Conservation (phyloP, 2,329 filamentous ascomycete species). For the Talaromyces sp. region DNA sequence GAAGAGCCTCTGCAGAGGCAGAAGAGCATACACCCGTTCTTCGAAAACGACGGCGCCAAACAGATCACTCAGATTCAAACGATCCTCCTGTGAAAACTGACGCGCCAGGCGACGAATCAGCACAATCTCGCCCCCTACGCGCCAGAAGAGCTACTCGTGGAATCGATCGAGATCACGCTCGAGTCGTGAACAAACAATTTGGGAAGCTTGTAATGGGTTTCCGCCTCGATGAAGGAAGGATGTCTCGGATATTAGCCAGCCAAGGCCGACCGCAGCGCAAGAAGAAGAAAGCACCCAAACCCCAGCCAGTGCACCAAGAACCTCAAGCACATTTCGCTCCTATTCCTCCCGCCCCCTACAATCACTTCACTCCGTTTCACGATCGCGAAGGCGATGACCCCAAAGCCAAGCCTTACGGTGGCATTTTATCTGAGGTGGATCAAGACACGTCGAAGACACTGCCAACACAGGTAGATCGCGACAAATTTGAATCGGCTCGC, state of each 20-base stretch:
- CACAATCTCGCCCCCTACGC: constrained; percentile 62
- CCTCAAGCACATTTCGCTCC: constrained; percentile 61
- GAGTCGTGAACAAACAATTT: constrained; percentile 43
- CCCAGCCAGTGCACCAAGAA: constrained; percentile 42
- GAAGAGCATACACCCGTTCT: constrained; percentile 50
- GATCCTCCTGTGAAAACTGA: constrained; percentile 24
- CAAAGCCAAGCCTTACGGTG: constrained; percentile 93
- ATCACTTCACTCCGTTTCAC: constrained; percentile 84
- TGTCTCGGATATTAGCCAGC: constrained; percentile 63
- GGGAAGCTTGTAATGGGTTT: constrained; percentile 62
- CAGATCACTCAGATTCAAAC: constrained; percentile 25
- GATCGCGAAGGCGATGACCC: constrained; percentile 87
- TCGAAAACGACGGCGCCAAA: constrained; percentile 54
- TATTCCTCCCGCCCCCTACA: constrained; percentile 65
- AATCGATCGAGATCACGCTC: constrained; percentile 44
- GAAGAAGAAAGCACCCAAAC: constrained; percentile 48
- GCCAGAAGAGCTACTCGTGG: constrained; percentile 58
- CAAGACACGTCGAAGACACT: constrained; percentile 90
- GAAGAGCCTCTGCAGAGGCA: constrained; percentile 71
- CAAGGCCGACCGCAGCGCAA: constrained; percentile 63
- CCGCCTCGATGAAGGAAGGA: constrained; percentile 58
- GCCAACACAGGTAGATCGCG: constrained; percentile 76
- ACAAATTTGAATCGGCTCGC: constrained; percentile 85
- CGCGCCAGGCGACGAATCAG: constrained; percentile 19
- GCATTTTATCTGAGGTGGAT: constrained; percentile 84